Evolutionary conservation across 2,329 filamentous ascomycete genomes (phyloP), one percentile per base, ranked within the genome.

Genomic region (Fusarium scirpi): DNA sequence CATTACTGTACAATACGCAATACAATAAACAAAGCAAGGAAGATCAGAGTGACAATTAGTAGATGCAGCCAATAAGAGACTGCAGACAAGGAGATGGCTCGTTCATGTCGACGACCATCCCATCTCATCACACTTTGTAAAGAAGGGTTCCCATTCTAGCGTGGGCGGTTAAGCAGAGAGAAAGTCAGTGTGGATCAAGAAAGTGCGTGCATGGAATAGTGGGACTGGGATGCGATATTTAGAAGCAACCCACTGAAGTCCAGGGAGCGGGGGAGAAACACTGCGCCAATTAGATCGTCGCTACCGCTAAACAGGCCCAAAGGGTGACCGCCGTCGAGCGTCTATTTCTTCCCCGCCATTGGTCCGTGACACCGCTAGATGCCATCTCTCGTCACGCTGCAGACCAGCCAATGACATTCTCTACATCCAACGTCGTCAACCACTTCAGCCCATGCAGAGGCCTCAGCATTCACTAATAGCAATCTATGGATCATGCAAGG

Each of bases 161-260:
- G 66, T 70, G 65, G 70, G 74, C 74, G 74, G 73, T 72, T 76
- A 75, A 69, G 67, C 67, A 68, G 22, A 49, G 44, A 56, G 20
- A 40, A 22, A 20, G 22, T 38, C 34, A 34, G 44, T 54, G 58
- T 62, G 68, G 67, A 48, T 60, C 67, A 64, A 65, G 51, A 67
- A 70, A 70, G 69, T 71, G 69, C 69, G 65, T 71, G 69, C 68
- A 69, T 71, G 24, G 9, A 60, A 48, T 18, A 64, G 52, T 52
- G 59, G 60, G 9, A 7, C 16, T 16, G 38, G 52, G 51, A 44
- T 62, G 71, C 70, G 49, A 67, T 58, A 71, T 65, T 61, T 69
- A 72, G 70, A 67, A 68, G 70, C 70, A 66, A 24, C 49, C 46
- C 32, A 52, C 49, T 52, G 22, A 38, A 15, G n/a, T 15, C 48